These are phyloP conservation scores for Tetracladium setigerum DNA, from an alignment of 495 filamentous ascomycete species.

Conservation along the genomic window DNA sequence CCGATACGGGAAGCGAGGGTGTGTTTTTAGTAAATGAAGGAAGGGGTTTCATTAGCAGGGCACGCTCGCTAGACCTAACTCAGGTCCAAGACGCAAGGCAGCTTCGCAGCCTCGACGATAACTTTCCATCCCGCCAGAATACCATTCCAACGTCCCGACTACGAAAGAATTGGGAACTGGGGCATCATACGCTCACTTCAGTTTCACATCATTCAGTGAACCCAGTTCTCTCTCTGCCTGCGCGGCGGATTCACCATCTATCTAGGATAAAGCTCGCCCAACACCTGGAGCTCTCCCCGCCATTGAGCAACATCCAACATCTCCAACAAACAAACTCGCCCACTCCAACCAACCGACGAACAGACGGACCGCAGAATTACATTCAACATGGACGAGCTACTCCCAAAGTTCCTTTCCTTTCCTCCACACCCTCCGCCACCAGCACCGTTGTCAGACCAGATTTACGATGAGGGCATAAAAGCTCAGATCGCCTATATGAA, in stretches of 20 bases:
- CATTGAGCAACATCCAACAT: too few species aligned
- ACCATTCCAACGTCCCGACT: not conserved
- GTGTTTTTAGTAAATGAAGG: too few species aligned
- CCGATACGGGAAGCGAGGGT: not conserved
- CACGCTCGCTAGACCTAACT: too few species aligned
- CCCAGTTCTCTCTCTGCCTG: not conserved
- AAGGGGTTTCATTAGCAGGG: too few species aligned
- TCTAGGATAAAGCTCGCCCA: too few species aligned
- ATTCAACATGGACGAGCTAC: constrained; percentile 25
- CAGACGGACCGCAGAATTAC: too few species aligned
- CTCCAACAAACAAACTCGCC: too few species aligned
- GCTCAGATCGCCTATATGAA: constrained; percentile 22
- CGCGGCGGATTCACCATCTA: not conserved
- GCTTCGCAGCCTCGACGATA: not conserved
- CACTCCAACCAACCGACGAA: too few species aligned
- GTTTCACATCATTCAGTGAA: not conserved
- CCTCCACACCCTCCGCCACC: constrained; percentile 32
- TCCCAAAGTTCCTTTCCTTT: constrained; percentile 31
- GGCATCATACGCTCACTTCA: not conserved
- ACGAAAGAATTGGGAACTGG: not conserved
- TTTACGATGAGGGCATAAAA: constrained; percentile 31
- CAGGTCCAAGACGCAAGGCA: not conserved
- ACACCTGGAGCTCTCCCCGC: too few species aligned
- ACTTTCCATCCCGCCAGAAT: not conserved
- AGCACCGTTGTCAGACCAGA: constrained; percentile 24